Evolutionary conservation across 2,329 filamentous ascomycete species (phyloP).

Genomic region (Metarhizium brunneum): DNA sequence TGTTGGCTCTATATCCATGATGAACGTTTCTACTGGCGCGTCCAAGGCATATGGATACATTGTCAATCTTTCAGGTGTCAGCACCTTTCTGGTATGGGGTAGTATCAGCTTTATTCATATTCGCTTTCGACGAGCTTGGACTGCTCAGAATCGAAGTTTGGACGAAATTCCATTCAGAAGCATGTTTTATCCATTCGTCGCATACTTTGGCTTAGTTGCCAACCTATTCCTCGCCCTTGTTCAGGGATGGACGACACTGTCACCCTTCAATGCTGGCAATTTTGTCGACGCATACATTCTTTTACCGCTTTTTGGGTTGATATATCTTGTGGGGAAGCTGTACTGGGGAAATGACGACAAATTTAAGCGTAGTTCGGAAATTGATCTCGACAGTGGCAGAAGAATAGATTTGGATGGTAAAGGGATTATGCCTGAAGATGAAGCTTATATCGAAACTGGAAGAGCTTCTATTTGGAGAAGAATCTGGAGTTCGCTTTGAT

Average conservation of each 20-base stretch:
- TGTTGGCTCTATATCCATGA: conserved; percentile 64
- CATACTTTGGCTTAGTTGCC: conserved; percentile 48
- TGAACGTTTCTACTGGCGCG: conserved; percentile 61
- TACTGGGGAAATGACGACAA: conserved; percentile 39
- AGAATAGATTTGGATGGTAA: conserved; percentile 44
- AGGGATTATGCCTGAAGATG: conserved; percentile 17
- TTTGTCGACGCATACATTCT: conserved; percentile 58
- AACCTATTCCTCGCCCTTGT: conserved; percentile 52
- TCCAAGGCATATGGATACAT: conserved; percentile 59
- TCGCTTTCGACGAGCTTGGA: conserved; percentile 58
- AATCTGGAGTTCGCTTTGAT: conserved; percentile 31
- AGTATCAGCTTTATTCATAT: conserved; percentile 63
- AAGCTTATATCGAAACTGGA: conserved; percentile 16
- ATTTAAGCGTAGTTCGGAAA: conserved; percentile 38
- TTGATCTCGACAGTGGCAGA: conserved; percentile 48
- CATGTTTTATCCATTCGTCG: conserved; percentile 45
- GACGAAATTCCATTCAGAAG: conserved; percentile 47
- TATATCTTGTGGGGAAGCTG: conserved; percentile 46
- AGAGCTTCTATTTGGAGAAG: conserved; percentile 33
- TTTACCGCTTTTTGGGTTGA: conserved; percentile 48
- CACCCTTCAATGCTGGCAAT: conserved; percentile 46
- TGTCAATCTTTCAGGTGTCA: conserved; percentile 60
- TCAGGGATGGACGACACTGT: conserved; percentile 51
- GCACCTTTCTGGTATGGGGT: conserved; percentile 64
- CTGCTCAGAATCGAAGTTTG: conserved; percentile 43